A percentile compares a stretch with the other conserved stretches of the same genome.
Evolutionary conservation across 768 basidiomycete species (phyloP).

Genomic region (Tulasnella sp.): DNA sequence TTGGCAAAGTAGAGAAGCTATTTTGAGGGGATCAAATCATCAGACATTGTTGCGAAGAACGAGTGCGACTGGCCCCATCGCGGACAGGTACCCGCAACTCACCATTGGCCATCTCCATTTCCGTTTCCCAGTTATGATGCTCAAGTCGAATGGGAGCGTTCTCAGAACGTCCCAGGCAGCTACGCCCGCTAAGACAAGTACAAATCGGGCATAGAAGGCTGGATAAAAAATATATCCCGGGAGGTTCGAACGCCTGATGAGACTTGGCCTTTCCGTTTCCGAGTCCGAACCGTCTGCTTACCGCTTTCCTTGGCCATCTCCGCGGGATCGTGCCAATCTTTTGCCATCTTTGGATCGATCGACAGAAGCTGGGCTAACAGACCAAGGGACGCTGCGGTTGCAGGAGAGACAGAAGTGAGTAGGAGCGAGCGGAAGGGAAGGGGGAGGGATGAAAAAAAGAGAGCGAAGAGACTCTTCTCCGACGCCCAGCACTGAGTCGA

Average conservation of each 20-base stretch:
- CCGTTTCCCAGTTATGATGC: conserved; percentile 21
- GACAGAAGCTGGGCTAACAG: not conserved
- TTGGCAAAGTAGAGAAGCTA: conserved; percentile 23
- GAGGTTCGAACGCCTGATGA: not conserved
- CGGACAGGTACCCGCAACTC: not conserved
- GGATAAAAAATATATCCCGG: not conserved
- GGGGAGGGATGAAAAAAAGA: not conserved
- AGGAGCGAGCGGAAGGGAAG: not conserved
- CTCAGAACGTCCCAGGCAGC: conserved; percentile 27
- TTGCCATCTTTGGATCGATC: conserved; percentile 1
- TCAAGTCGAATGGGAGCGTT: conserved; percentile 27
- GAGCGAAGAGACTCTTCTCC: not conserved
- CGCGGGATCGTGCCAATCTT: conserved; percentile 19
- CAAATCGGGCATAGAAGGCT: conserved; percentile 26
- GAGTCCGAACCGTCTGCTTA: not conserved
- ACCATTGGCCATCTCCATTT: conserved; percentile 29
- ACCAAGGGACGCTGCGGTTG: not conserved
- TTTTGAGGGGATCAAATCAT: not conserved
- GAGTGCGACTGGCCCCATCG: not conserved
- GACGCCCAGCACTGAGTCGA: not conserved
- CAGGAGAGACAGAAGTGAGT: not conserved
- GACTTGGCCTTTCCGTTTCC: not conserved
- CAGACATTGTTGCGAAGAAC: not conserved
- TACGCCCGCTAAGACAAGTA: conserved; percentile 23
- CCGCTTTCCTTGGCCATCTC: conserved; percentile 22